Evolutionary conservation across 768 basidiomycete genomes (phyloP), one percentile per base, ranked within the genome.

Genomic region (Suillus clintonianus): DNA sequence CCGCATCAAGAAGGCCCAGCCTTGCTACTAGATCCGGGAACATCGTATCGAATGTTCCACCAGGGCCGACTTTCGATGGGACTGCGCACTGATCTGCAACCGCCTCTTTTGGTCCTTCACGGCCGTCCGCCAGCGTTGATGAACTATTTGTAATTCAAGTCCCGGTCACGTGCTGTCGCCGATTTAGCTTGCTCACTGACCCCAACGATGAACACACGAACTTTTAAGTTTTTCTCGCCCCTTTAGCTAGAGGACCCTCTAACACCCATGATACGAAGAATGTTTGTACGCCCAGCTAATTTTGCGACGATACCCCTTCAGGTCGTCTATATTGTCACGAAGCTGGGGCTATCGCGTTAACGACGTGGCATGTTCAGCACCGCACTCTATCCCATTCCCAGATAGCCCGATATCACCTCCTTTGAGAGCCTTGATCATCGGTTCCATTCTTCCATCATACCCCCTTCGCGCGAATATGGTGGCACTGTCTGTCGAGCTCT

Each of bases 161-260:
- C 59, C 41, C 17, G 37, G 6, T 61, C 56, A 59, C 48, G 63
- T 62, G 56, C 19, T 62, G 14, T 41, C 41, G 22, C 24, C 32
- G 34, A 62, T 42, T 60, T 41, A 39, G 60, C 50, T 53, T 63
- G 22, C 68, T 72, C 71, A 39, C 59, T 43, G 71, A 58, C 70
- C 19, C 24, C 24, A 55, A 74, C 71, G 71, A 70, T 3, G 71
- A 74, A 64, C 69, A 69, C 63, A 14, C 32, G 42, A 54, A 47
- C 24, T 62, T 43, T 2, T 22, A 42, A 22, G 45, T 55, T 64
- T 47, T 57, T 27, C 39, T 57, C 39, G 39, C 5, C 56, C 56
- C 39, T 41, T 57, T 39, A 41, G 14, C 24, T 27, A 41, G 3
- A 27, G 24, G 39, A 30, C 39, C 56, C 56, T 41, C 56, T 57